phyloP scores from a whole-genome alignment of 2,329 filamentous ascomycete genomes.

The Botrytis byssoidea region DNA sequence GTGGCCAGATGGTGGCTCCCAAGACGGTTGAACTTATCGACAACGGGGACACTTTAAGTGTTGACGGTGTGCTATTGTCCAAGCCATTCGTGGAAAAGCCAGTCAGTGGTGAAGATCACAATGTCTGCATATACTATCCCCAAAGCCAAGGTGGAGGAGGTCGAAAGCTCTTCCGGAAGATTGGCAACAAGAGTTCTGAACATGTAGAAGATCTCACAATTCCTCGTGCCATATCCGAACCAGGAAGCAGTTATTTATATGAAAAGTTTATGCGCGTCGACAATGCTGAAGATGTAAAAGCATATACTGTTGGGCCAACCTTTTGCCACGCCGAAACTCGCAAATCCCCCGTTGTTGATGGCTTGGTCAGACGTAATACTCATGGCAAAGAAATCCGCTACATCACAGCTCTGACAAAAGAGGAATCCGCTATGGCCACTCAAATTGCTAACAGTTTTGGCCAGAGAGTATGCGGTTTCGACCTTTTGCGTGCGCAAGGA shows the following conservation, averaged over 20 bases:
- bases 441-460: conserved; percentile 91
- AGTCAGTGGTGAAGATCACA: conserved; percentile 97
- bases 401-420: conserved; percentile 76
- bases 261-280: conserved; percentile 96
- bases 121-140: conserved; percentile 97
- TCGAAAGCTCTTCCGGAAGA: conserved; percentile 89
- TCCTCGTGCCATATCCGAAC: conserved; percentile 79
- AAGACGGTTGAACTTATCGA: conserved; percentile 82
- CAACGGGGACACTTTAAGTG: conserved; percentile 80
- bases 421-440: conserved; percentile 82
- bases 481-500: conserved; percentile 81
- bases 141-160: conserved; percentile 84
- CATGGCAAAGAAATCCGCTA: conserved; percentile 97
- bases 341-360: conserved; percentile 96
- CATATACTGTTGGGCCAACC: conserved; percentile 88
- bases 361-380: conserved; percentile 90
- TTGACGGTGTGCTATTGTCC: conserved; percentile 76
- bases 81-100: conserved; percentile 99
- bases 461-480: conserved; percentile 93
- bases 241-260: conserved; percentile 84
- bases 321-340: conserved; percentile 97
- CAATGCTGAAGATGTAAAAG: conserved; percentile 97
- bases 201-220: conserved; percentile 74
- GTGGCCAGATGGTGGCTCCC: conserved; percentile 51
- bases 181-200: conserved; percentile 98